Conservation (phyloP, 2,329 filamentous ascomycete species). For the Ascochyta lentis region DNA sequence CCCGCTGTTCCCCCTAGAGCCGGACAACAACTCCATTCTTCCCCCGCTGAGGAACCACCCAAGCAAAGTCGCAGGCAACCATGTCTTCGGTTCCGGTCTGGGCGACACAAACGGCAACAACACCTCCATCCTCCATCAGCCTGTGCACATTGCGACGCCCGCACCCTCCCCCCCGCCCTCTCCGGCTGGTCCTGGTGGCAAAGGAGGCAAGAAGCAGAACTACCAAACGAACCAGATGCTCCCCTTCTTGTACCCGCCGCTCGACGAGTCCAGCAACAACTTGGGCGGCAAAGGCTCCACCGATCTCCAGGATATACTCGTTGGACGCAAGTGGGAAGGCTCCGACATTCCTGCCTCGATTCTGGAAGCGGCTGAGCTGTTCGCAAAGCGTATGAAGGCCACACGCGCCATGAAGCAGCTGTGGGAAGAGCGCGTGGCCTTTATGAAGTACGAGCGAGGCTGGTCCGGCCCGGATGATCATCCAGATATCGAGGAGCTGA, state of each 20-base stretch:
- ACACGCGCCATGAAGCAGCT: constrained; percentile 89
- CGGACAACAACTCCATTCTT: constrained; percentile 88
- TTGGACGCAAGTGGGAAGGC: constrained; percentile 90
- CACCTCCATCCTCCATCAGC: constrained; percentile 86
- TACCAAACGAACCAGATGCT: constrained; percentile 99
- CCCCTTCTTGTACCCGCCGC: constrained; percentile 93
- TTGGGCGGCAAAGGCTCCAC: constrained; percentile 88
- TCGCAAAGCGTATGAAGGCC: constrained; percentile 88
- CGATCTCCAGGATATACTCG: constrained; percentile 77
- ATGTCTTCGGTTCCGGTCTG: constrained; percentile 60
- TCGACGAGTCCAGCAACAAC: constrained; percentile 87
- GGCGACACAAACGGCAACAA: constrained; percentile 55
- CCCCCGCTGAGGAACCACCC: constrained; percentile 82
- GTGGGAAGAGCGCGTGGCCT: constrained; percentile 91
- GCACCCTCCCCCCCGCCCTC: constrained; percentile 95
- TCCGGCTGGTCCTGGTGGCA: constrained; percentile 80
- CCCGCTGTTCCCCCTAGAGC: constrained; percentile 81
- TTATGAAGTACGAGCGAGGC: constrained; percentile 89
- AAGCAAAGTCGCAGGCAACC: constrained; percentile 57
- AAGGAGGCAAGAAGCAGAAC: constrained; percentile 97
- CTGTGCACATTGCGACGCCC: constrained; percentile 97
- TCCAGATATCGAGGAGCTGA: constrained; percentile 53
- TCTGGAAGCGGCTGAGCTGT: constrained; percentile 90
- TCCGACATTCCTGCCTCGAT: constrained; percentile 94
- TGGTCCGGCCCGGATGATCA: constrained; percentile 69